Evolutionary conservation across 2,329 filamentous ascomycete genomes (phyloP), one percentile per base, ranked within the genome.

Genomic region (Plenodomus biglobosus): DNA sequence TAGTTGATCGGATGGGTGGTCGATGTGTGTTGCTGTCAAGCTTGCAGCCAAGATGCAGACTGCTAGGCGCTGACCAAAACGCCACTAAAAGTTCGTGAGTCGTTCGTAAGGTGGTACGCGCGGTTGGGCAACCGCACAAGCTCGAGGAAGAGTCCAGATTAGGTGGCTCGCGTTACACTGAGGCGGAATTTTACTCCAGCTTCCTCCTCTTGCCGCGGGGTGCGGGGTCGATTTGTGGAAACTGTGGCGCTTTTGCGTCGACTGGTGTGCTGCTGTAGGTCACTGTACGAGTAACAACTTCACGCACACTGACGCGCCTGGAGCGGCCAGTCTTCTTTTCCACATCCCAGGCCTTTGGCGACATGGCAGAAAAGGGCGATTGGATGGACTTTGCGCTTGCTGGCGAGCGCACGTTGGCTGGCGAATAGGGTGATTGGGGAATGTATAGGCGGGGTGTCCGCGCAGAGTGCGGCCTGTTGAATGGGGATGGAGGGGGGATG

Each of bases 151-250:
- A 42, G 47, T 51, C 52, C 41, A 36, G 40, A 50, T 48, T 50
- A 45, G 51, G 59, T 41, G 53, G 40, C 42, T 46, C 48, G 56
- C 50, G 58, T 52, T 54, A 60, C 59, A 44, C 39, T 10, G 35
- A 43, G 27, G n/a, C n/a, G n/a, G 37, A 17, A 20, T 21, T 53
- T 56, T 75, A 78, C 60, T 82, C 79, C 50, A 84, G 73, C 78
- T 90, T 95, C 76, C 92, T 86, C 76, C 91, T 85, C 81, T 96
- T 97, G 56, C 92, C 92, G 72, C 92, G 92, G 7, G 91, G 92
- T 32, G 92, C 90, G 19, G 92, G 89, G 58, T 91, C 88, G 76
- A 97, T 89, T 57, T 86, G 80, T n/a, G 68, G 66, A 52, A 70
- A 70, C 52, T 85, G 60, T 34, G 69, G 66, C 43, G 66, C 64